Conservation (phyloP, 2,329 filamentous ascomycete genomes). For the Diaporthe caulivora region DNA sequence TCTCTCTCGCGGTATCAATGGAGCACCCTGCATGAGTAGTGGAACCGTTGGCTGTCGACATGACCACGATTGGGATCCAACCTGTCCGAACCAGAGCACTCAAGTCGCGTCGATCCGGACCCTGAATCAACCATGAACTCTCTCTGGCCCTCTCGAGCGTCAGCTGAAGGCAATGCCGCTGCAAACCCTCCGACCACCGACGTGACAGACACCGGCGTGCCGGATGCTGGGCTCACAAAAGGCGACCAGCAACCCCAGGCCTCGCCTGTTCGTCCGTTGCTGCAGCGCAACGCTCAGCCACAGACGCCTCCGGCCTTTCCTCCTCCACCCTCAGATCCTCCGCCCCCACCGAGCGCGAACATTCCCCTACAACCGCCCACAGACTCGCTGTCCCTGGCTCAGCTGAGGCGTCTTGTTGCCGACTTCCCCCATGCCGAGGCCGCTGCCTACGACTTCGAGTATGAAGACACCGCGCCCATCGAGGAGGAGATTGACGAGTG, state of each 20-base stretch:
- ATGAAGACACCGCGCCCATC: constrained; percentile 78
- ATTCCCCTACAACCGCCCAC: constrained; percentile 52
- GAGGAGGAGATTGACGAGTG: constrained; percentile 96
- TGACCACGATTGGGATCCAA: constrained; percentile 29
- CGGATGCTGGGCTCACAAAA: constrained; percentile 29
- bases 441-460: constrained; percentile 86
- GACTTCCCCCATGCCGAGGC: constrained; percentile 79
- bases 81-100: constrained; percentile 25
- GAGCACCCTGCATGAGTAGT: constrained; percentile 11
- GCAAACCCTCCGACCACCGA: constrained; percentile 30
- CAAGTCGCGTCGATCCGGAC: constrained; percentile 24
- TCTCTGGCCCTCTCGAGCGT: constrained; percentile 40
- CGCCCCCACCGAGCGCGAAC: constrained; percentile 43
- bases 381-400: constrained; percentile 81
- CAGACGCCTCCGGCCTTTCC: constrained; percentile 40
- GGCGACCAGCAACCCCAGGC: constrained; percentile 25
- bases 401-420: constrained; percentile 79
- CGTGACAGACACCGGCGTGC: constrained; percentile 29
- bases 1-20: not conserved
- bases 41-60: constrained; percentile 12
- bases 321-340: constrained; percentile 42
- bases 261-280: constrained; percentile 43
- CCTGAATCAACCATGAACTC: constrained; percentile 41
- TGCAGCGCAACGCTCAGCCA: constrained; percentile 48
- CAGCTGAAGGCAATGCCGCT: constrained; percentile 33